Evolutionary conservation across 768 basidiomycete species (phyloP).

Genomic region (Mycena pura): DNA sequence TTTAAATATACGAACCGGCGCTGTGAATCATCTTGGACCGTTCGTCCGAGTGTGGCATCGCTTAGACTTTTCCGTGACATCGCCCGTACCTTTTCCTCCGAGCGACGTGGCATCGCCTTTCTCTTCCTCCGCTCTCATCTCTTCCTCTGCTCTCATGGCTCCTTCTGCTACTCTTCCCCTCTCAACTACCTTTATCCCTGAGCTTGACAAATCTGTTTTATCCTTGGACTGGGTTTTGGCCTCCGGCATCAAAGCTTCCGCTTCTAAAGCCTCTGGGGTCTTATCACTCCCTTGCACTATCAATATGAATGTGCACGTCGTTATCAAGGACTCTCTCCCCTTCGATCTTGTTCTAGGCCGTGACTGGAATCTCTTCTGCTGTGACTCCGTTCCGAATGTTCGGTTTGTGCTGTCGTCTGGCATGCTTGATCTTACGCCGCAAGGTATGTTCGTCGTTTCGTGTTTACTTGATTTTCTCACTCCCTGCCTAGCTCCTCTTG

Average conservation of each 20-base stretch:
- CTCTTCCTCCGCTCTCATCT: too few relatives aligned
- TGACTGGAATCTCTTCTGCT: not conserved
- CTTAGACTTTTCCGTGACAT: too few relatives aligned
- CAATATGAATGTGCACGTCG: not conserved
- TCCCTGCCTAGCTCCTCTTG: not conserved
- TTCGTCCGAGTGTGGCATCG: too few relatives aligned
- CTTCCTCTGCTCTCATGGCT: too few relatives aligned
- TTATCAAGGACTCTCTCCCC: too few relatives aligned
- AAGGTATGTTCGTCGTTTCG: not conserved
- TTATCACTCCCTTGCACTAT: not conserved
- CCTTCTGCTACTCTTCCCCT: not conserved
- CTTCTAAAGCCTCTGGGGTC: not conserved
- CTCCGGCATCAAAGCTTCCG: not conserved
- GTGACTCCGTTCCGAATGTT: not conserved
- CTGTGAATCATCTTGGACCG: too few relatives aligned
- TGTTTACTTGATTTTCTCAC: not conserved
- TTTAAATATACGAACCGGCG: too few relatives aligned
- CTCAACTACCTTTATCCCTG: not conserved
- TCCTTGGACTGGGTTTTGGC: not conserved
- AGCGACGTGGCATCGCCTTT: too few relatives aligned
- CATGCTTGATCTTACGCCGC: not conserved
- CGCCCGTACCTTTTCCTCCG: too few relatives aligned
- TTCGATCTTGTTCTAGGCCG: not conserved
- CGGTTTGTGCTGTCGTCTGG: not conserved
- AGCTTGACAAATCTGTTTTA: not conserved